These are phyloP conservation scores for Pholiota adiposa DNA, from an alignment of 1,284 basidiomycete species.

Conservation along the genomic window DNA sequence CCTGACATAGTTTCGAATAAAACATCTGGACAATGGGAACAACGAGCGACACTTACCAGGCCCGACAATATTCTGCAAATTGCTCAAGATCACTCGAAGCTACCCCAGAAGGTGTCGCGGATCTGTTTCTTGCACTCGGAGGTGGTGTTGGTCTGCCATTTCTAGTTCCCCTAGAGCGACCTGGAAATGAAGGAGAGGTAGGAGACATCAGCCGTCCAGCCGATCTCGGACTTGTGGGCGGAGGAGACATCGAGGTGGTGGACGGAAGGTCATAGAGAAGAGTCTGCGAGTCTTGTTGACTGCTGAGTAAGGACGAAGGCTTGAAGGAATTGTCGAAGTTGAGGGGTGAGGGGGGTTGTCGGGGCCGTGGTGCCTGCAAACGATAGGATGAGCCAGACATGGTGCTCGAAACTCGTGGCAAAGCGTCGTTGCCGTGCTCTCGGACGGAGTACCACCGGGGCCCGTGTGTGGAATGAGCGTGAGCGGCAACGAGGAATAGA, in stretches of 20 bases:
- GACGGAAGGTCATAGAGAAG: slow-evolving; percentile 80
- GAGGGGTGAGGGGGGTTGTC: slow-evolving; percentile 66
- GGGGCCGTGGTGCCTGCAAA: slow-evolving; percentile 63
- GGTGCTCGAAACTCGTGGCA: slow-evolving; percentile 27
- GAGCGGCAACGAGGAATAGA: slow-evolving; percentile 16
- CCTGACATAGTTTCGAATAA: slow-evolving; percentile 42
- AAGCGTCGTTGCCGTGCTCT: slow-evolving; percentile 12
- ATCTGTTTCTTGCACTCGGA: slow-evolving; percentile 58
- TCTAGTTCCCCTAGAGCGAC: slow-evolving; percentile 53
- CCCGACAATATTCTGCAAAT: slow-evolving; percentile 72
- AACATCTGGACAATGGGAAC: neutral
- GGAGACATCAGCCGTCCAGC: slow-evolving; percentile 49
- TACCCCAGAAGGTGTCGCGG: slow-evolving; percentile 64
- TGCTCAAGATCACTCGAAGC: slow-evolving; percentile 67
- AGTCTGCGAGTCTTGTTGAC: slow-evolving; percentile 50
- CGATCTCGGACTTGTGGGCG: slow-evolving; percentile 52
- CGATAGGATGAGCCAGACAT: slow-evolving; percentile 68
- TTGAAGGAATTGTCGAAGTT: slow-evolving; percentile 53
- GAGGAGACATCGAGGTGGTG: slow-evolving; percentile 53
- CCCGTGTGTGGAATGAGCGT: slow-evolving; percentile 6
- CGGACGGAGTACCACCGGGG: slow-evolving; percentile 24
- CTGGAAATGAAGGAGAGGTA: slow-evolving; percentile 59
- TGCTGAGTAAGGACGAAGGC: slow-evolving; percentile 46
- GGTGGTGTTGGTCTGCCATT: slow-evolving; percentile 59
- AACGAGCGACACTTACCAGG: slow-evolving; percentile 55